phyloP scores from a whole-genome alignment of 2,329 filamentous ascomycete species.

The Aaosphaeria arxii region DNA sequence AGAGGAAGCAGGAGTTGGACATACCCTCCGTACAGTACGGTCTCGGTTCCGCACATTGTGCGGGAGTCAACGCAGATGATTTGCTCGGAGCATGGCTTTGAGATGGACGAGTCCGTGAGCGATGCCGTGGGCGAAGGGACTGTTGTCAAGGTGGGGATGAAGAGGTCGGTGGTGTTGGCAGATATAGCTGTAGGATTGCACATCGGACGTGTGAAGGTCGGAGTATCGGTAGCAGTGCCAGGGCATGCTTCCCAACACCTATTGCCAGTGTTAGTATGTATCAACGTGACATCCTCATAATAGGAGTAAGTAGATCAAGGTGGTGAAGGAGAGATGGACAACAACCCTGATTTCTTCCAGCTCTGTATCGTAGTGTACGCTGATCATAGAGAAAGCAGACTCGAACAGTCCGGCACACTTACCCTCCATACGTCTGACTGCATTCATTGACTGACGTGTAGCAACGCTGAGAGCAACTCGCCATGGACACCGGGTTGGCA shows the following conservation, averaged over 20 bases:
- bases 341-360: background rate
- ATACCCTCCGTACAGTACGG: background rate
- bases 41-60: background rate
- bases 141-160: background rate
- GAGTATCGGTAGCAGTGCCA: background rate
- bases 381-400: background rate
- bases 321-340: background rate
- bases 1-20: background rate
- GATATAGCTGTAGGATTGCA: no score
- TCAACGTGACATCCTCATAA: background rate
- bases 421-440: slow-evolving; percentile 16
- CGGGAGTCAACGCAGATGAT: background rate
- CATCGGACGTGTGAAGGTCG: background rate
- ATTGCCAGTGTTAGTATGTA: background rate
- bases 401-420: slow-evolving; percentile 1
- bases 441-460: slow-evolving; percentile 16
- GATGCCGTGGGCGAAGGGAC: background rate
- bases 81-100: background rate
- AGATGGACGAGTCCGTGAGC: background rate
- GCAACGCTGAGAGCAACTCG: slow-evolving; percentile 15
- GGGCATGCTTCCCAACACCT: background rate
- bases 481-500: background rate
- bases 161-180: no score
- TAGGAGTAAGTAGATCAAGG: background rate
- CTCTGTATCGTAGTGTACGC: background rate